These are phyloP conservation scores for Penicillium roqueforti DNA, from an alignment of 495 filamentous ascomycete genomes.

Conservation along the genomic window DNA sequence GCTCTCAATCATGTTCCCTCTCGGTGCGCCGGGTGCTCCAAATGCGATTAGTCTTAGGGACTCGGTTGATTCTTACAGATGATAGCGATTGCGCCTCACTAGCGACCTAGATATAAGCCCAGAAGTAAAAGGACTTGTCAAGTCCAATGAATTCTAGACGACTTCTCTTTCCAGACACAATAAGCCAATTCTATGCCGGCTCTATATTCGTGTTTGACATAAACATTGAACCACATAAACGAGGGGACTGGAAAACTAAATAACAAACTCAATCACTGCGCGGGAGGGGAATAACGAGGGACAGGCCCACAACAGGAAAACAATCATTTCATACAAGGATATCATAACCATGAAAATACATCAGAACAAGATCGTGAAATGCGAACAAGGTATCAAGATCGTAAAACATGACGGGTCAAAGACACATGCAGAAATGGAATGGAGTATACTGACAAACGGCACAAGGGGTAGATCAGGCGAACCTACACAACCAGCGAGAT, in stretches of 20 bases:
- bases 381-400: conserved; percentile 23
- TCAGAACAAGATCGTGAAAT: conserved; percentile 2
- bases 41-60: neutral
- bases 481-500: neutral
- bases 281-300: neutral
- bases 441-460: neutral
- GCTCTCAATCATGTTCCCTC: conserved; percentile 29
- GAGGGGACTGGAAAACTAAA: neutral
- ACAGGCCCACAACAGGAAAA: neutral
- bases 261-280: neutral
- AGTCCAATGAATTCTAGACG: no score
- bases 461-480: neutral
- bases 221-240: neutral
- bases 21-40: conserved; percentile 10
- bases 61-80: neutral
- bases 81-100: neutral
- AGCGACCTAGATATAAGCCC: conserved; percentile 12
- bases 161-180: no score
- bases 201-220: neutral
- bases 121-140: conserved; percentile 8
- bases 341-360: conserved; percentile 6
- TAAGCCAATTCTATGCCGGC: no score
- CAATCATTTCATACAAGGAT: conserved; percentile 2
- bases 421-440: conserved; percentile 2
- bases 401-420: conserved; percentile 18